Evolutionary conservation across 257 asterid species (phyloP).

Genomic region (Nyctanthes arbortristis): DNA sequence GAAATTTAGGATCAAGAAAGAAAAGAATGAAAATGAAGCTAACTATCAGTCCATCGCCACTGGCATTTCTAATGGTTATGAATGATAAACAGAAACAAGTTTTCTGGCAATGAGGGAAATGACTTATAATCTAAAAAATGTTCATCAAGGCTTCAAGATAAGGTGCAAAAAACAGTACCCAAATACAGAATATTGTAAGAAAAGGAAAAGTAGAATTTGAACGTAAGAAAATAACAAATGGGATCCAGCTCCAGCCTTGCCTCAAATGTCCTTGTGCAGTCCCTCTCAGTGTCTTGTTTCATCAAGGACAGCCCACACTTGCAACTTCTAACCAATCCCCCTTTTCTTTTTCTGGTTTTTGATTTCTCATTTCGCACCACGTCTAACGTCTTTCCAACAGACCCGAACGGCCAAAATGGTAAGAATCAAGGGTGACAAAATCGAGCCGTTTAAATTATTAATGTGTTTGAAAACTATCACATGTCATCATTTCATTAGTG

Average conservation of each 20-base stretch:
- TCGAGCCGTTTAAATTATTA: too few relatives aligned
- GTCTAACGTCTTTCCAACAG: too few relatives aligned
- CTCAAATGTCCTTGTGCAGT: conserved; percentile 44
- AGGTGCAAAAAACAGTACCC: conserved; percentile 28
- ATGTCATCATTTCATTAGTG: too few relatives aligned
- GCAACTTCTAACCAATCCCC: conserved; percentile 1
- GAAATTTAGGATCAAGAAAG: too few relatives aligned
- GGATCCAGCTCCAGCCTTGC: conserved; percentile 49
- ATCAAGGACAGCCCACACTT: conserved; percentile 34
- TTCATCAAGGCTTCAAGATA: conserved; percentile 19
- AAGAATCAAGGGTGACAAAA: too few relatives aligned
- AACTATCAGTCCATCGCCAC: too few relatives aligned
- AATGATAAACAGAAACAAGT: conserved; percentile 18
- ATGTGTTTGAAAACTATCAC: too few relatives aligned
- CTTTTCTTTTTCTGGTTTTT: neutral
- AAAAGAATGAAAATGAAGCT: too few relatives aligned
- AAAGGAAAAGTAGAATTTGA: conserved; percentile 29
- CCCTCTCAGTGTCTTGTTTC: conserved; percentile 48
- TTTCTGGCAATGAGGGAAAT: conserved; percentile 22
- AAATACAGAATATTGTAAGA: conserved; percentile 5
- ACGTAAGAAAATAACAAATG: conserved; percentile 30
- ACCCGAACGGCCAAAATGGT: too few relatives aligned
- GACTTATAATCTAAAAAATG: conserved; percentile 20
- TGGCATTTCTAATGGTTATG: neutral
- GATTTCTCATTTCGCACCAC: too few relatives aligned